phyloP scores from a whole-genome alignment of 2,329 filamentous ascomycete genomes.

The Aspergillus sp. region DNA sequence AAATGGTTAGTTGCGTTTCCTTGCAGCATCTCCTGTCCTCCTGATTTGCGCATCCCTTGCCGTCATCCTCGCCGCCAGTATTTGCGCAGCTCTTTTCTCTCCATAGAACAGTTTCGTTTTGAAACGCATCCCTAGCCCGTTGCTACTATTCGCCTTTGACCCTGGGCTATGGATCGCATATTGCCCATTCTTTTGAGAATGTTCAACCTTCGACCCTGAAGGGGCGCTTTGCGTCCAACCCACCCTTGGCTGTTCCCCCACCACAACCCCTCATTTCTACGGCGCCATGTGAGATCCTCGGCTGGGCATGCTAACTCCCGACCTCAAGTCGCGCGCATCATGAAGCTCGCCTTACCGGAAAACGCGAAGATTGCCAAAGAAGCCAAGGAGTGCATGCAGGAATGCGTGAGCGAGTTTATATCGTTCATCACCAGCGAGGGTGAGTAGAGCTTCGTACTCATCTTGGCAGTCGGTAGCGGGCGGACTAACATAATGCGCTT shows the following conservation, averaged over 20 bases:
- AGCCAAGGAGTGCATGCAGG: constrained; percentile 99
- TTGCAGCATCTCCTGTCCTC: constrained; percentile 26
- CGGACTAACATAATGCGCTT: constrained; percentile 4
- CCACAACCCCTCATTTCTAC: background rate
- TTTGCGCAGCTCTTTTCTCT: constrained; percentile 23
- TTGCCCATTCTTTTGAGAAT: background rate
- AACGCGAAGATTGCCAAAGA: constrained; percentile 99
- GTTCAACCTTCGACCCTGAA: constrained; percentile 1
- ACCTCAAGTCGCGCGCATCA: constrained; percentile 94
- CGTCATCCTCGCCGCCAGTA: constrained; percentile 19
- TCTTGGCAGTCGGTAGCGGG: background rate
- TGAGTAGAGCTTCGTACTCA: constrained; percentile 39
- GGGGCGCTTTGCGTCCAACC: background rate
- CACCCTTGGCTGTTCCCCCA: background rate
- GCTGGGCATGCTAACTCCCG: constrained; percentile 37
- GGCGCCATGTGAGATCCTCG: background rate
- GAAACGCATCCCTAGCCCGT: constrained; percentile 13
- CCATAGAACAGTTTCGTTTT: constrained; percentile 9
- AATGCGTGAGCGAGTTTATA: constrained; percentile 99
- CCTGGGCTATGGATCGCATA: constrained; percentile 2
- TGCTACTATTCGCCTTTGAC: constrained; percentile 5
- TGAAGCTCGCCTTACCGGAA: constrained; percentile 95
- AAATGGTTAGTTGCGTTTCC: constrained; percentile 75
- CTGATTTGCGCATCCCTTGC: constrained; percentile 47
- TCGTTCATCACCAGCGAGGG: constrained; percentile 99